Conservation (phyloP, 257 asterid species). For the Solanum commersonii region DNA sequence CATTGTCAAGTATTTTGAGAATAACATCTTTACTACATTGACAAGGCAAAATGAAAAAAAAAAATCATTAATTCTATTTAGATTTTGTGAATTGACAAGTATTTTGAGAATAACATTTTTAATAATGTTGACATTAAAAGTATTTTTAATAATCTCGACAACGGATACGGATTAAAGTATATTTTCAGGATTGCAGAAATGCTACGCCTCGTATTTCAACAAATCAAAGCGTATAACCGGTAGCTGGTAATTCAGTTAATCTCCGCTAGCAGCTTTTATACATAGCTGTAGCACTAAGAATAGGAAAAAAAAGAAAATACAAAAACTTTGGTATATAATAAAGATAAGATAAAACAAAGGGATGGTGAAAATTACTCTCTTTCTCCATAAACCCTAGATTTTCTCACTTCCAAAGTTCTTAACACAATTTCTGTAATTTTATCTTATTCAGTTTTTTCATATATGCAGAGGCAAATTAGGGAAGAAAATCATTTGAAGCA, state of each 20-base stretch:
- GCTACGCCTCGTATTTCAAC: background rate
- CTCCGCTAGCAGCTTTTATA: background rate
- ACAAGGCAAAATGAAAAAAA: background rate
- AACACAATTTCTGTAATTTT: background rate
- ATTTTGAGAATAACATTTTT: too few species aligned
- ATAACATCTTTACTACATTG: background rate
- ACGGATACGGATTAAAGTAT: too few species aligned
- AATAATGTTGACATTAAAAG: too few species aligned
- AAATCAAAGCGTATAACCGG: background rate
- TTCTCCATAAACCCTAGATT: background rate
- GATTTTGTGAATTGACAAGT: too few species aligned
- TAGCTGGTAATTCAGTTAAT: background rate
- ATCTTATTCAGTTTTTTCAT: background rate
- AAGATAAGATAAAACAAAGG: background rate
- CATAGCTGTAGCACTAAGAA: background rate
- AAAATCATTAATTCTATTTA: too few species aligned
- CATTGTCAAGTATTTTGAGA: background rate
- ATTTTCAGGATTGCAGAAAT: too few species aligned
- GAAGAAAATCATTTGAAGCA: background rate
- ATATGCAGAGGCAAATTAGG: background rate
- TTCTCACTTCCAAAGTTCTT: background rate
- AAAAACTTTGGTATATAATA: too few species aligned
- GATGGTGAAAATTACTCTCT: background rate
- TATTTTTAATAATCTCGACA: background rate
- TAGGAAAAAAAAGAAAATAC: background rate